Evolutionary conservation across 2,329 filamentous ascomycete genomes (phyloP).

Genomic region (Sporothrix brasiliensis): DNA sequence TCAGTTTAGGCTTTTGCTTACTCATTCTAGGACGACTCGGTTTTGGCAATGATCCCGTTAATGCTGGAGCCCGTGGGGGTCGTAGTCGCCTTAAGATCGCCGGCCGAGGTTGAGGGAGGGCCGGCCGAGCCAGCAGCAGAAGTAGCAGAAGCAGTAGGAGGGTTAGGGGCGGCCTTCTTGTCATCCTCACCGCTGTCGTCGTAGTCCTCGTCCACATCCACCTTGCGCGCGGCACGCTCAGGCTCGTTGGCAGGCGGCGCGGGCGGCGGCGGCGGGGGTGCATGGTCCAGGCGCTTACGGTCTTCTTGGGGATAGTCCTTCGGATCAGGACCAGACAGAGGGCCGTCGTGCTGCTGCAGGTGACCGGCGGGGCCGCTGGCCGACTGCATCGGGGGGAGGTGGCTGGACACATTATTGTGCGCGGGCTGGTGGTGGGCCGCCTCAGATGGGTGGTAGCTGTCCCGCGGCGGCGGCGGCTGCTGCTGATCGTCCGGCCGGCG

Average conservation of each 20-base stretch:
- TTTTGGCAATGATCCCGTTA: constrained; percentile 56
- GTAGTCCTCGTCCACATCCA: constrained; percentile 97
- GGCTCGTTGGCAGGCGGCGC: constrained; percentile 67
- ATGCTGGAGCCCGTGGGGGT: constrained; percentile 54
- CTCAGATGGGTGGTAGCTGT: constrained; percentile 82
- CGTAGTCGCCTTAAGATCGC: constrained; percentile 56
- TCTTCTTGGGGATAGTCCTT: constrained; percentile 63
- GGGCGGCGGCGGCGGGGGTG: constrained; percentile 51
- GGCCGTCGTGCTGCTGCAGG: constrained; percentile 59
- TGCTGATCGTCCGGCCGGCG: constrained; percentile 52
- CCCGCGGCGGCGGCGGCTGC: constrained; percentile 66
- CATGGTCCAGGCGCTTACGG: constrained; percentile 53
- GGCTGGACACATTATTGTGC: constrained; percentile 60
- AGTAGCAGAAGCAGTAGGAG: not conserved
- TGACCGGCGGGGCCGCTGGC: constrained; percentile 54
- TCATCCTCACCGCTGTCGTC: constrained; percentile 93
- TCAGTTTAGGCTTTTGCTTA: not conserved
- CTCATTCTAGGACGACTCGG: constrained; percentile 45
- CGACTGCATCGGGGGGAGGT: constrained; percentile 66
- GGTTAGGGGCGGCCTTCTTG: constrained; percentile 54
- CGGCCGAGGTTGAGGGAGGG: constrained; percentile 48
- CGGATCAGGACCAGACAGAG: constrained; percentile 48
- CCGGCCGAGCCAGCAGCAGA: constrained; percentile 35
- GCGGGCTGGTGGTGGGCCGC: constrained; percentile 81
- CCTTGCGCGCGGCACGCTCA: constrained; percentile 80